Base-by-base conservation (phyloP, 352 stramenopile genomes). In the Pythium grandisporangium region DNA sequence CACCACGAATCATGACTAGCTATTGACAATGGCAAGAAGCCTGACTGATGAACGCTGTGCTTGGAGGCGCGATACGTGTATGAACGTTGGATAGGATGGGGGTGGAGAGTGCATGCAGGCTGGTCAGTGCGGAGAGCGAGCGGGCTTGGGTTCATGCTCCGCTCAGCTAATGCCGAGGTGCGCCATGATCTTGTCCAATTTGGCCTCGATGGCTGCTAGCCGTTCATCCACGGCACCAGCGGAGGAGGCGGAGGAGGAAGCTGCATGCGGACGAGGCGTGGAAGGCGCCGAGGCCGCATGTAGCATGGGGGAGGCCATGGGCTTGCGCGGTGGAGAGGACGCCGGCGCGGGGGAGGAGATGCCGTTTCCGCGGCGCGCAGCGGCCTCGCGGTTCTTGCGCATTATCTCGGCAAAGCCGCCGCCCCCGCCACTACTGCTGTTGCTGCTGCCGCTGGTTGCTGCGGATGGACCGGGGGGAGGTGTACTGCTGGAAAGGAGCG, bases 181-280 rank as follows among this genome's bases (percentile, higher is more conserved):
- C 21, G 69, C 66, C 66, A 95, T 76, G 57, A 95, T 89, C 59
- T 93, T 93, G 69, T 95, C 77, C 26, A 95, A 69, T 36, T 95
- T 95, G 47, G 53, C 63, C 45, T 95, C 83, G 48, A 95, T 90
- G 1, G 74, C 54, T 22, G 58, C 58, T 26, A 95, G 63, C 14
- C 82, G 66, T 14, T 74, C 54, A 21, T 93, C 78, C 30, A 88
- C 34, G 5, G 43, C 53, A n/a, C n/a, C n/a, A n/a, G n/a, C n/a
- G n/a, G n/a, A n/a, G n/a, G n/a, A n/a, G n/a, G n/a, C n/a, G 24
- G 47, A 50, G 10, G 21, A 34, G 0, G 30, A 49, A 26, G 21
- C 30, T 24, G 50, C 46, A 34, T 60, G 44, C 4, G 55, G 32
- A 13, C 65, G 73, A 5, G 72, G 76, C 14, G 70, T 84, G 8